Evolutionary conservation across 2,329 filamentous ascomycete species (phyloP).

Genomic region (Camillea tinctor): DNA sequence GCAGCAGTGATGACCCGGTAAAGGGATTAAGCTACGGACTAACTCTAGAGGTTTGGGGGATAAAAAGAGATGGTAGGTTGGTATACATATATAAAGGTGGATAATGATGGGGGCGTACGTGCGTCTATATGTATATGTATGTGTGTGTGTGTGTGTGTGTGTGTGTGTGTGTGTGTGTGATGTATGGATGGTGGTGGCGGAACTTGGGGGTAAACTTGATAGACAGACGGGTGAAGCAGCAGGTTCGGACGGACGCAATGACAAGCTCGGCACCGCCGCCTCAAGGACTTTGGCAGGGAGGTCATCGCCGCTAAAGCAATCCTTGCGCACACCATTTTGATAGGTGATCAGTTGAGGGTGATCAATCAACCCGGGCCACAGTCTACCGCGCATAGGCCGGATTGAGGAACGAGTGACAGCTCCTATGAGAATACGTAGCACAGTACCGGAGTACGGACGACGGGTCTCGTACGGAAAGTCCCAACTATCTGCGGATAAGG

Average conservation of each 20-base stretch:
- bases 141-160: background rate
- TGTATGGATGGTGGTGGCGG: background rate
- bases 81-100: too few relatives aligned
- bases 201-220: background rate
- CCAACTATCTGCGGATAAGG: background rate
- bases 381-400: background rate
- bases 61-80: background rate
- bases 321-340: background rate
- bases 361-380: background rate
- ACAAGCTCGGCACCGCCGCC: background rate
- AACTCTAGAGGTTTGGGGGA: background rate
- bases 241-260: constrained; percentile 1
- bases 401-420: background rate
- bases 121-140: background rate
- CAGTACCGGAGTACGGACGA: background rate
- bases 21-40: background rate
- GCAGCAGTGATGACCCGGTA: background rate
- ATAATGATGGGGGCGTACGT: too few relatives aligned
- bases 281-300: background rate
- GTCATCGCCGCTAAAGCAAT: background rate
- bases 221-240: background rate
- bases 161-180: background rate
- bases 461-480: background rate
- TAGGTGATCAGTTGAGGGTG: background rate
- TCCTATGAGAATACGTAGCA: background rate